Evolutionary conservation across 352 stramenopile species (phyloP), one percentile per base, ranked within the genome.

Genomic region (Phytophthora ohioensis): DNA sequence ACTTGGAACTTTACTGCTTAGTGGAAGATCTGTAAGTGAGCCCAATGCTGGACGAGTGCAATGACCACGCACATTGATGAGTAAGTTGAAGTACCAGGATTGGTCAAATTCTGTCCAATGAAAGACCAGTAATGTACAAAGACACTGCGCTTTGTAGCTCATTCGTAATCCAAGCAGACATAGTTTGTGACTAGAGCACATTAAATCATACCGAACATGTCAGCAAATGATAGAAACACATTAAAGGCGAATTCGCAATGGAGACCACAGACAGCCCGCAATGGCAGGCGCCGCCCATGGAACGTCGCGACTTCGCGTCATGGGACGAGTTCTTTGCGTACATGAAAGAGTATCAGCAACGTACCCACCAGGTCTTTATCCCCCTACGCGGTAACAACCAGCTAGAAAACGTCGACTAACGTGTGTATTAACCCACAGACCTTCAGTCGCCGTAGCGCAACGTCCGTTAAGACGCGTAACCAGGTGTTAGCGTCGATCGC

Each of bases 391-490:
- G 21, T 27, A 27, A 27, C 21, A 27, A 27, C 21, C 21, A 27
- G 21, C 21, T 27, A 27, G 21, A 27, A 27, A 27, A 27, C 21
- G 21, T 27, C 21, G 21, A 27, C 21, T 27, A 27, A 27, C 21
- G 1, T 27, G 21, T 27, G 21, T 27, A 27, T 27, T 27, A 27
- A 27, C 21, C 7, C 13, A n/a, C 30, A 78, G 71, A 60, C 72
- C 17, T 80, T 80, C 57, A 75, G 49, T 13, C 42, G 56, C 41
- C 67, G 67, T 27, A 78, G 55, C 21, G 57, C 60, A 10, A 80
- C 73, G 41, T 72, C 73, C 17, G 73, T 80, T 34, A 78, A 78
- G 57, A 69, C 59, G 17, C 73, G 73, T 17, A 80, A 80, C 45
- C 64, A 78, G 55, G 71, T 69, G 35, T 41, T 80, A 46, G 31